phyloP scores from a whole-genome alignment of 2,329 filamentous ascomycete species.

The Ilyonectria destructans region DNA sequence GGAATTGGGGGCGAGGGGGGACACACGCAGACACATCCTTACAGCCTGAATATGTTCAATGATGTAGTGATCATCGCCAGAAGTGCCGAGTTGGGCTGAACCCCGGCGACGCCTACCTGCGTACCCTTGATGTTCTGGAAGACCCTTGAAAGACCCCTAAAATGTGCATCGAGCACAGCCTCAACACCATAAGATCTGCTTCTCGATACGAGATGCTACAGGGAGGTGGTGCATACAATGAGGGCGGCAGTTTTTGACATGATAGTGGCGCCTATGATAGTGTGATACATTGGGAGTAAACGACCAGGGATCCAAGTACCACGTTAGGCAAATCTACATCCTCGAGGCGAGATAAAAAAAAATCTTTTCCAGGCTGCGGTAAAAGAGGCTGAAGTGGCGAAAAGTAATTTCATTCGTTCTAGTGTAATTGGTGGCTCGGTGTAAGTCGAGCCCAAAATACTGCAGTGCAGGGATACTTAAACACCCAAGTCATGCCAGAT shows the following conservation, averaged over 20 bases:
- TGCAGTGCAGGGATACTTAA: not conserved
- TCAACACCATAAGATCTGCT: slow-evolving; percentile 27
- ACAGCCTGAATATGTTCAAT: slow-evolving; percentile 24
- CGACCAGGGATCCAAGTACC: not conserved
- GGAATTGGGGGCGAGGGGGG: slow-evolving; percentile 5
- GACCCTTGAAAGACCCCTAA: slow-evolving; percentile 34
- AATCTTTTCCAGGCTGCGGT: not conserved
- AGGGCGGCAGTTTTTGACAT: slow-evolving; percentile 1
- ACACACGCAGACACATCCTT: slow-evolving; percentile 12
- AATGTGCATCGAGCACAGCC: slow-evolving; percentile 30
- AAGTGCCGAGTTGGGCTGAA: slow-evolving; percentile 24
- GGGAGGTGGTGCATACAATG: not conserved
- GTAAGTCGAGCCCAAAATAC: slow-evolving; percentile 3
- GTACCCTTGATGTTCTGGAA: slow-evolving; percentile 27
- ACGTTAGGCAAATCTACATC: not conserved
- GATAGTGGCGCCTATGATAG: slow-evolving; percentile 8
- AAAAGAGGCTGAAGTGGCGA: not conserved
- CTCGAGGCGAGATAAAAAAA: not conserved
- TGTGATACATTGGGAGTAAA: slow-evolving; percentile 7
- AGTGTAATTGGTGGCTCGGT: not conserved
- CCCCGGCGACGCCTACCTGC: slow-evolving; percentile 18
- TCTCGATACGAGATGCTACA: slow-evolving; percentile 18
- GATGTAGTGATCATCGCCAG: slow-evolving; percentile 30
- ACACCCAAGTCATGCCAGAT: not conserved
- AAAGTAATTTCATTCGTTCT: not conserved